phyloP scores from a whole-genome alignment of 352 stramenopile species.

The Phytophthora cajani region DNA sequence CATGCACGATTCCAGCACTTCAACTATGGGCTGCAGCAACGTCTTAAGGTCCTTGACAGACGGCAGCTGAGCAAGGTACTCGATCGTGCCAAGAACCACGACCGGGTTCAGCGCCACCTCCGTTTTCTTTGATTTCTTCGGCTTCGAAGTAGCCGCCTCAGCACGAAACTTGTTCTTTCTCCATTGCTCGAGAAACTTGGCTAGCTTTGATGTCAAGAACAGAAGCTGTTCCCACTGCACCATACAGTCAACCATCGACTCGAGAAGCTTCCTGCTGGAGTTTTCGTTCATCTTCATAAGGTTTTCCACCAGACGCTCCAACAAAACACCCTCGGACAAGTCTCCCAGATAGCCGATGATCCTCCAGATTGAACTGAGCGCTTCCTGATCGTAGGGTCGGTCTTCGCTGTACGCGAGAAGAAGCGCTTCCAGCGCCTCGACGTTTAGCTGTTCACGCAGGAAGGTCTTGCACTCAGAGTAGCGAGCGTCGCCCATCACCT shows the following conservation, averaged over 20 bases:
- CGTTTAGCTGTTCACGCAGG: slow-evolving; percentile 66
- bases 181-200: slow-evolving; percentile 67
- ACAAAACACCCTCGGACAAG: slow-evolving; percentile 57
- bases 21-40: slow-evolving; percentile 56
- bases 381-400: slow-evolving; percentile 69
- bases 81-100: slow-evolving; percentile 64
- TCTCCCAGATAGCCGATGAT: slow-evolving; percentile 75
- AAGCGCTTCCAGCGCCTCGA: slow-evolving; percentile 67
- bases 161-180: slow-evolving; percentile 51
- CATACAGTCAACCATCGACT: slow-evolving; percentile 82
- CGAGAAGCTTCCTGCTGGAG: slow-evolving; percentile 75
- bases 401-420: slow-evolving; percentile 71
- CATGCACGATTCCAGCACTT: slow-evolving; percentile 48
- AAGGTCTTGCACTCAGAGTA: slow-evolving; percentile 83
- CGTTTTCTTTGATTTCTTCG: slow-evolving; percentile 48
- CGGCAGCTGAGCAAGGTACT: slow-evolving; percentile 69
- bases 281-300: slow-evolving; percentile 81
- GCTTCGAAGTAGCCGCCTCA: slow-evolving; percentile 25
- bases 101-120: slow-evolving; percentile 53
- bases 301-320: slow-evolving; percentile 67
- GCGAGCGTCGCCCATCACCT: slow-evolving; percentile 70
- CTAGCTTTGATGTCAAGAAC: slow-evolving; percentile 68
- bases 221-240: slow-evolving; percentile 77
- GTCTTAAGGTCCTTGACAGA: slow-evolving; percentile 54
- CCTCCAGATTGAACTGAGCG: slow-evolving; percentile 77